These are phyloP conservation scores for Talaromyces sp. DNA, from an alignment of 2,329 filamentous ascomycete species.

Conservation along the genomic window DNA sequence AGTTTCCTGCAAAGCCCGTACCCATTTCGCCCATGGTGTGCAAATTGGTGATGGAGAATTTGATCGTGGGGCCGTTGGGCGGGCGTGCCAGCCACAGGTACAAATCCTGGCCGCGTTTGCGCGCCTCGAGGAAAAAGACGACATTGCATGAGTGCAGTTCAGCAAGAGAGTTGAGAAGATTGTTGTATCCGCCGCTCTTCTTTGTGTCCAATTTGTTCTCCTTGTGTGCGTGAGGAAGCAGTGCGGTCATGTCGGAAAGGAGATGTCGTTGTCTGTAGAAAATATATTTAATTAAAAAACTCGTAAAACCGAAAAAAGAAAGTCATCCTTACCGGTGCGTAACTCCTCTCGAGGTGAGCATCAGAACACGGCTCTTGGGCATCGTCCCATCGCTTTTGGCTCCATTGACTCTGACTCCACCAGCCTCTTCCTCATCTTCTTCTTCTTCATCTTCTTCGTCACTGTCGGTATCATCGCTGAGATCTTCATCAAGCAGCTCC, in stretches of 20 bases:
- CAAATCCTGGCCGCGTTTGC: conserved; percentile 59
- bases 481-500: conserved; percentile 31
- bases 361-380: conserved; percentile 64
- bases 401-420: conserved; percentile 17
- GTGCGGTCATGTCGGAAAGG: conserved; percentile 77
- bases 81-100: conserved; percentile 92
- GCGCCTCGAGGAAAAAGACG: conserved; percentile 89
- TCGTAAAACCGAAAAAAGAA: conserved; percentile 7
- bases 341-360: conserved; percentile 87
- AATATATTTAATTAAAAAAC: conserved; percentile 9
- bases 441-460: conserved; percentile 19
- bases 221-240: conserved; percentile 89
- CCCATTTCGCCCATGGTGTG: conserved; percentile 94
- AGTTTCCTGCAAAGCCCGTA: conserved; percentile 73
- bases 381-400: conserved; percentile 33
- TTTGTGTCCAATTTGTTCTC: conserved; percentile 97
- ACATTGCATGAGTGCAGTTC: conserved; percentile 92
- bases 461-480: conserved; percentile 34
- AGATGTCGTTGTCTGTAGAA: conserved; percentile 77
- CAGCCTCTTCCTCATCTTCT: conserved; percentile 12
- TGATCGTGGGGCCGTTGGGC: conserved; percentile 73
- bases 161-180: conserved; percentile 69
- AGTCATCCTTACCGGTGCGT: conserved; percentile 66
- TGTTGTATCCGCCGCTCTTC: conserved; percentile 58
- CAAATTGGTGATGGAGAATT: conserved; percentile 54